Conservation (phyloP, 805 yeast genomes). For the Ogataea corticis region DNA sequence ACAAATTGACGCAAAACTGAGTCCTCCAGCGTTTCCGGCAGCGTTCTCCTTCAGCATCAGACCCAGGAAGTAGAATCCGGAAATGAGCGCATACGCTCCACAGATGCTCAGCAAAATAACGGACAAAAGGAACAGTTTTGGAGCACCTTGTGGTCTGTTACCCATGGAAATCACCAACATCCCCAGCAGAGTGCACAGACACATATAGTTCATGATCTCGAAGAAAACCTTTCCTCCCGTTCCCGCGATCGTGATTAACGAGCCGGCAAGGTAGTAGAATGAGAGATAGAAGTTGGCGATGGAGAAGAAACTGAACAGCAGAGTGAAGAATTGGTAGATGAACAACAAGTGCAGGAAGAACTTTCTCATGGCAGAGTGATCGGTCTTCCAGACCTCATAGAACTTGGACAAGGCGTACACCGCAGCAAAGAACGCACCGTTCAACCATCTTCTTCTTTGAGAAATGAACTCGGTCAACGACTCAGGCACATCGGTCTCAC, state of each 20-base stretch:
- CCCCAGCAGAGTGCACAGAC: constrained; percentile 80
- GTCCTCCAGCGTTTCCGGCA: constrained; percentile 40
- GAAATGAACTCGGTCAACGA: constrained; percentile 90
- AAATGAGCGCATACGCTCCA: constrained; percentile 75
- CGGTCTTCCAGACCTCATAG: constrained; percentile 84
- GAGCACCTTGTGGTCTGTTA: constrained; percentile 96
- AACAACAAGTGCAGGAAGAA: constrained; percentile 83
- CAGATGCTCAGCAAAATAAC: constrained; percentile 75
- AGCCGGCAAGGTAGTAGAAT: constrained; percentile 89
- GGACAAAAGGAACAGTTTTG: constrained; percentile 68
- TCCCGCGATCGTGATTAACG: constrained; percentile 62
- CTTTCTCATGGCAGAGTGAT: constrained; percentile 80
- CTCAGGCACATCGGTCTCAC: constrained; percentile 97
- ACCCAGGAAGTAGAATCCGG: constrained; percentile 80
- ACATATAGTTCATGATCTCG: constrained; percentile 80
- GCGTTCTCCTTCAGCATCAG: constrained; percentile 46
- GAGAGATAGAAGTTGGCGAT: constrained; percentile 90
- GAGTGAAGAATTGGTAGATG: constrained; percentile 76
- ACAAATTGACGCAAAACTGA: constrained; percentile 70
- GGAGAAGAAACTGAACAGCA: constrained; percentile 89
- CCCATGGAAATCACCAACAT: constrained; percentile 94
- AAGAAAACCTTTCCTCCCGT: constrained; percentile 82
- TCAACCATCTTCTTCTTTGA: constrained; percentile 97
- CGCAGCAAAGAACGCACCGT: constrained; percentile 98
- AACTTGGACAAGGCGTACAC: constrained; percentile 84